These are phyloP conservation scores for Mitragyna speciosa DNA, from an alignment of 257 asterid genomes.

Conservation along the genomic window DNA sequence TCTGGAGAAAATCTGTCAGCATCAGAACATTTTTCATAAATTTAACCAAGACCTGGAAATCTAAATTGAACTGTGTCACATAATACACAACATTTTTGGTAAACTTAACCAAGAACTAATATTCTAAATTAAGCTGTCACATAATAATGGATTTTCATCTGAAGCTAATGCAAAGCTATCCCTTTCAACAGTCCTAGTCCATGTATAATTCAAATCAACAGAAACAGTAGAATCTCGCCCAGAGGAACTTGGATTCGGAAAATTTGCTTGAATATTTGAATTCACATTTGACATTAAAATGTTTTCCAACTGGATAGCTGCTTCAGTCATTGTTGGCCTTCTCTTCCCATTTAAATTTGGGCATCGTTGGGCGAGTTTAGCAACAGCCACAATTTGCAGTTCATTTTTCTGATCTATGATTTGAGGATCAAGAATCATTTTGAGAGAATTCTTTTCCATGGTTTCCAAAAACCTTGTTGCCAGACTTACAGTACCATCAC, in stretches of 20 bases:
- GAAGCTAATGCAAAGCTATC: neutral
- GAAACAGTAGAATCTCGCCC: neutral
- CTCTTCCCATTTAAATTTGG: slow-evolving; percentile 1
- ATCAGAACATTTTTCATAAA: too few relatives aligned
- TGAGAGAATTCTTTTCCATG: slow-evolving; percentile 5
- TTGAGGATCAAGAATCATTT: slow-evolving; percentile 14
- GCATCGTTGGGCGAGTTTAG: slow-evolving; percentile 10
- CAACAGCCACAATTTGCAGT: neutral
- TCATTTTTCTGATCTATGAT: neutral
- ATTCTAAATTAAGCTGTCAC: neutral
- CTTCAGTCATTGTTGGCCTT: slow-evolving; percentile 10
- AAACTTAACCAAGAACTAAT: too few relatives aligned
- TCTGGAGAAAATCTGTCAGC: too few relatives aligned
- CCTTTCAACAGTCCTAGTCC: neutral
- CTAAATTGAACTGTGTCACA: too few relatives aligned
- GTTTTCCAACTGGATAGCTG: neutral
- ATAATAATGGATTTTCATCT: neutral
- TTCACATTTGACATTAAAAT: neutral
- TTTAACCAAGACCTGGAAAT: too few relatives aligned
- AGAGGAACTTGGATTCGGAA: neutral
- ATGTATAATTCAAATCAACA: neutral
- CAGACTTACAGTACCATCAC: neutral
- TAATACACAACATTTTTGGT: too few relatives aligned
- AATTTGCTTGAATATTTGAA: neutral
- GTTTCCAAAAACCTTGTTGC: slow-evolving; percentile 3